Base-by-base conservation (phyloP, 1,284 basidiomycete species). In the Pisolithus thermaeus region DNA sequence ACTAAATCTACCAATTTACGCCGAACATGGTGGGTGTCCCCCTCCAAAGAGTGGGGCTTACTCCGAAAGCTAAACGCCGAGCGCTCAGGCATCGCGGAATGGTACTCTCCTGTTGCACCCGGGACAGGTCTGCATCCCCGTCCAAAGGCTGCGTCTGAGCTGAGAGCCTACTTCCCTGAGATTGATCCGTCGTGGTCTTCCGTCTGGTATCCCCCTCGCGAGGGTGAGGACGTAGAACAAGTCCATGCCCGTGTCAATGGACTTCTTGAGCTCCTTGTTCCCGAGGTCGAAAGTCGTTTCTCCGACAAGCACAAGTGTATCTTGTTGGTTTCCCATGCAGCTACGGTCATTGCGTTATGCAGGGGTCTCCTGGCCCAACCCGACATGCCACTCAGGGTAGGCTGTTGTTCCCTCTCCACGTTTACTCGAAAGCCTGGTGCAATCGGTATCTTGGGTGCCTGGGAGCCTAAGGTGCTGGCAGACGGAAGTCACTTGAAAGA, bases 271-370 rank as follows among this genome's bases (percentile, higher is more conserved):
- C 72, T 71, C n/a, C 74, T 87, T 47, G 58, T 83, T 35, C 70
- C 75, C 3, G 71, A 75, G 51, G 59, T 84, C 35, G 75, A 81
- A 55, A 70, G 67, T 20, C 69, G 70, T 14, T 72, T 74, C 45
- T 66, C 69, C 55, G 58, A 64, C 59, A 59, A 73, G 64, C 71
- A 79, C 57, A 70, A 64, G 53, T 71, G 76, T 7, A 71, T 92
- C 12, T 62, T 93, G 36, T 68, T 94, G 27, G 76, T 91, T 56
- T 83, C 80, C 53, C 91, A 94, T 64, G 91, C 91, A 0, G 91
- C 90, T 14, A 85, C 89, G 4, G 73, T 77, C 54, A 90, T 91
- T 56, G 81, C 84, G 3, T 76, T 94, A 41, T 78, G 78, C 4
- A 73, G 83, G 50, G 79, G 73, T 38, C 73, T 93, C 37, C 56